Evolutionary conservation across 208 protist genomes (phyloP).

Genomic region (Phytomonas sp.): DNA sequence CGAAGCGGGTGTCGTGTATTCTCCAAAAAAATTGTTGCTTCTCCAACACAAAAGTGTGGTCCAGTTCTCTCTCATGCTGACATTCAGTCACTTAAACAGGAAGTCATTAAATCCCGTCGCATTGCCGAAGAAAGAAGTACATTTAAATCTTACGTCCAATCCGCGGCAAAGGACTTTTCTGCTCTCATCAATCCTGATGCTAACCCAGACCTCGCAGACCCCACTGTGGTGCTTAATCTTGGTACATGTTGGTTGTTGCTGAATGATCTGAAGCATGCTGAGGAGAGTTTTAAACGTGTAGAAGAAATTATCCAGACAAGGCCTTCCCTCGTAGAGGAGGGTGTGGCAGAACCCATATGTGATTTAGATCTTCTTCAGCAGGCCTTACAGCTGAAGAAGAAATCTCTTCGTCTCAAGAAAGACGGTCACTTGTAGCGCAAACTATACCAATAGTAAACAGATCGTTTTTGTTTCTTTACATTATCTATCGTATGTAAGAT

Average conservation of each 20-base stretch:
- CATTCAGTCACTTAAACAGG: not conserved
- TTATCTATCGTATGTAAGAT: not conserved
- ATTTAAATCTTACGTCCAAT: slow-evolving; percentile 13
- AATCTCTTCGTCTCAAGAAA: not conserved
- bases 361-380: slow-evolving; percentile 30
- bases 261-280: slow-evolving; percentile 47
- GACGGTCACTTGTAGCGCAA: not conserved
- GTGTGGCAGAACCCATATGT: slow-evolving; percentile 54
- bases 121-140: slow-evolving; percentile 8
- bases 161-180: slow-evolving; percentile 44
- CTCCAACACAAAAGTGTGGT: not conserved
- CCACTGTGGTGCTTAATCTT: slow-evolving; percentile 58
- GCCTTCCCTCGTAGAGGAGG: slow-evolving; percentile 41
- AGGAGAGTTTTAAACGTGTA: slow-evolving; percentile 50
- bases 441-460: not conserved
- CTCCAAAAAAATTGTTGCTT: not conserved
- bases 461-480: not conserved
- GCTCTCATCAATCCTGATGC: slow-evolving; percentile 23
- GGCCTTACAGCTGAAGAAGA: not conserved
- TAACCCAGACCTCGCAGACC: slow-evolving; percentile 24
- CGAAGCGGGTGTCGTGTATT: not conserved
- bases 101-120: not conserved
- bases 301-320: slow-evolving; percentile 53
- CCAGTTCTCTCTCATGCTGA: not conserved
- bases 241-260: slow-evolving; percentile 56